Evolutionary conservation across 2,329 filamentous ascomycete genomes (phyloP), one percentile per base, ranked within the genome.

Genomic region (Xylariaceae sp.): DNA sequence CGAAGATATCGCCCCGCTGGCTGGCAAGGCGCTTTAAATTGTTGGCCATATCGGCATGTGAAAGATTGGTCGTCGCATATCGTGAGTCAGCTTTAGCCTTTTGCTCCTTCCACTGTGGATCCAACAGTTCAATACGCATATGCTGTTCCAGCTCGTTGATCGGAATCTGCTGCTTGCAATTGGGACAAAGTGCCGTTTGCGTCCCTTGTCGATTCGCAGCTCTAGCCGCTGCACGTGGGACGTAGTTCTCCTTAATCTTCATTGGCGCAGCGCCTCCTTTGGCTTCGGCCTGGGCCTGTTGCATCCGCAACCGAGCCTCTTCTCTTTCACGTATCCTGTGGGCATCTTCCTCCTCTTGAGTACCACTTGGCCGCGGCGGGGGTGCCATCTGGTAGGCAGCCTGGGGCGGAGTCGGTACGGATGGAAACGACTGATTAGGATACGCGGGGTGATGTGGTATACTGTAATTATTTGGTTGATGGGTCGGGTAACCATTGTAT

Each of bases 81-180:
- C 91, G 84, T 11, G 86, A 81, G 34, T 95, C 89, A 13, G 87
- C 82, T 63, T 95, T 95, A 43, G 87, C 86, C 53, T 89, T 89
- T 63, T 97, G 90, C 61, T 96, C 90, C 63, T 95, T 95, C 90
- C 91, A 97, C 44, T 86, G 80, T 1, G 91, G 91, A 61, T 97
- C 91, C 44, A 96, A 78, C 35, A 96, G 76, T 66, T 97, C 91
- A 61, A 97, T 95, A 64, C 87, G 81, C 80, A 97, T 91, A 61
- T 97, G 91, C 50, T 91, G 83, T 45, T 93, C 87, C 51, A 96
- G 77, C 67, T 97, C 91, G 55, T 85, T 81, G 55, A 87, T 80
- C 7, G 89, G 88, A 45, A 96, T 89, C 53, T 87, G 82, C 67
- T 95, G 88, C 54, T 87, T 85, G 73, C 93, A 97, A 66, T 95